Evolutionary conservation across 1,139 yeast genomes (phyloP), one percentile per base, ranked within the genome.

Genomic region (Blastobotrys raffinosifermentans): DNA sequence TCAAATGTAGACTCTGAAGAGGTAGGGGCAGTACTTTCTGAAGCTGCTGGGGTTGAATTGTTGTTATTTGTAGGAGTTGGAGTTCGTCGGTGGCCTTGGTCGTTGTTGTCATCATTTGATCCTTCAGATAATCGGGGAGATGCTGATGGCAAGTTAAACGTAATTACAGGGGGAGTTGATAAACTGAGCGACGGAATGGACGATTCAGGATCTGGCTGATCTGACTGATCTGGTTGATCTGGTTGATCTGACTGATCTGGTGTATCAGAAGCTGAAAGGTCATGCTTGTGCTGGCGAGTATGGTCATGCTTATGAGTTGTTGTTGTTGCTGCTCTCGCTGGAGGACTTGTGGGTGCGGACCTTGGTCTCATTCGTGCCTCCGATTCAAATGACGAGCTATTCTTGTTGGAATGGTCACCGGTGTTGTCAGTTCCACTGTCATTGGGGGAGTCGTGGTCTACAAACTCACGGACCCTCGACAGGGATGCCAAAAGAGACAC

Each of bases 361-460:
- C 7, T 25, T 25, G 7, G 10, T 20, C 13, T 8, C 30, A 20
- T 13, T 23, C 31, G 7, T 13, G 23, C 10, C 7, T n/a, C 15
- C 33, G 27, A 15, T 21, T 37, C 40, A 17, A 37, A 37, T 14
- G 37, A 32, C 26, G 37, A 32, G 25, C 40, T 37, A 13, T 32
- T 37, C 18, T 37, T 37, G 18, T 29, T n/a, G 10, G 39, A 13
- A 8, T 13, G 9, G 8, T 8, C 18, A 11, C 37, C 19, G 11
- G n/a, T 5, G 2, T 16, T 14, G 11, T 10, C 21, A 3, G 13
- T 18, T 9, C 15, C 19, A 5, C 4, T 20, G 15, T 26, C 15
- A 4, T 7, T 26, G 15, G 19, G 11, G 13, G 20, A 20, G 11
- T 29, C 19, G 14, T n/a, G 27, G 19, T 37, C 32, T 9, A 30